A percentile compares a stretch with the other conserved stretches of the same genome.
phyloP scores from a whole-genome alignment of 176 grass and related monocot genomes.

The Lolium multiflorum region DNA sequence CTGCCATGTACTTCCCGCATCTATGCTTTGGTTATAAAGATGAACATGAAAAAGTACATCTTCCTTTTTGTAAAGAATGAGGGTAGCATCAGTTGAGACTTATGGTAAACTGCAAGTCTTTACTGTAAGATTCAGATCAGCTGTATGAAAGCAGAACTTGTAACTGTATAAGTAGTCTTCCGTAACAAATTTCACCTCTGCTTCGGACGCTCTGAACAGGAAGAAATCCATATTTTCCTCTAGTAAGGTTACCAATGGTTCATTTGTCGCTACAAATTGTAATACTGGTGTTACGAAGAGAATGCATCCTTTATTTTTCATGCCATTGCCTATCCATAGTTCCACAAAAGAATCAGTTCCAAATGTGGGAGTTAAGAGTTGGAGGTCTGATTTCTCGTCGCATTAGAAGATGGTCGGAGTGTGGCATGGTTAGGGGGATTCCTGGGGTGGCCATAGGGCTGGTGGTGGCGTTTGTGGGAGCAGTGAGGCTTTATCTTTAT shows the following conservation, averaged over 20 bases:
- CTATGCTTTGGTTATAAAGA: not conserved
- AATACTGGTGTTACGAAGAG: not conserved
- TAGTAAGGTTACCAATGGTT: not conserved
- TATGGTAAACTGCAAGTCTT: not conserved
- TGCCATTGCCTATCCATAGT: not conserved
- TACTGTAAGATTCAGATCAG: not conserved
- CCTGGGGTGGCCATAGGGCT: no score
- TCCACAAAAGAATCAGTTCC: no score
- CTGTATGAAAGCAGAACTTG: not conserved
- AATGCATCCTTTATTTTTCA: not conserved
- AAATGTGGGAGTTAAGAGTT: no score
- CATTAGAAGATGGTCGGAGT: no score
- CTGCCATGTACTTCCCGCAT: not conserved
- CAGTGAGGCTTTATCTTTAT: no score
- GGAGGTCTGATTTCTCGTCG: no score
- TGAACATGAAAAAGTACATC: conserved; percentile 16
- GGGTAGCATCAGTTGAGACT: no score
- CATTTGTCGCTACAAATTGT: not conserved
- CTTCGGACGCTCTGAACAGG: not conserved
- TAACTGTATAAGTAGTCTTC: conserved; percentile 4
- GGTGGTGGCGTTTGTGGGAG: no score
- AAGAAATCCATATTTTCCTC: not conserved
- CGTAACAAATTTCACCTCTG: not conserved
- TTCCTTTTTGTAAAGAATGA: not conserved
- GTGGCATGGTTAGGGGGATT: no score